Conservation (phyloP, 257 asterid species). For the Apocynum venetum region DNA sequence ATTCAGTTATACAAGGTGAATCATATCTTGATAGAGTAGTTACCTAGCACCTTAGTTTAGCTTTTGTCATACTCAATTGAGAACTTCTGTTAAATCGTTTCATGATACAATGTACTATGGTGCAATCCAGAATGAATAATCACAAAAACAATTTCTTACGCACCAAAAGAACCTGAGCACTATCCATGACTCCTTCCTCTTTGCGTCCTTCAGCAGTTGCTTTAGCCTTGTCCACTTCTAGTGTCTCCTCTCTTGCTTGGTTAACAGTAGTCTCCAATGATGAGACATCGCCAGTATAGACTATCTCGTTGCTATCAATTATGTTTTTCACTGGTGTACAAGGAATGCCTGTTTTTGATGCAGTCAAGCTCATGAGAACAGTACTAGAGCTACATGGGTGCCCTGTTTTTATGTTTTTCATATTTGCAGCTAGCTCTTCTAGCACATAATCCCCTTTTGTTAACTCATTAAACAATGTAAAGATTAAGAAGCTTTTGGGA, state of each 20-base stretch:
- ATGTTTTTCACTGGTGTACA: slow-evolving; percentile 19
- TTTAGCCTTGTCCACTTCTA: slow-evolving; percentile 53
- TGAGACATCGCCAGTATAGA: slow-evolving; percentile 38
- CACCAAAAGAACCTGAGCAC: slow-evolving; percentile 76
- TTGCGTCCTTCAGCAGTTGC: slow-evolving; percentile 53
- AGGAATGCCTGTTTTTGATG: slow-evolving; percentile 33
- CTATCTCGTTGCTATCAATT: slow-evolving; percentile 14
- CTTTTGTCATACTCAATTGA: no score
- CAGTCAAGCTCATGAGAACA: slow-evolving; percentile 65
- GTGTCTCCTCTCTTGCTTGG: slow-evolving; percentile 66
- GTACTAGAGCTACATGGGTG: slow-evolving; percentile 80
- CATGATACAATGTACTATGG: not conserved
- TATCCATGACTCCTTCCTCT: slow-evolving; percentile 77
- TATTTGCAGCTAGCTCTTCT: slow-evolving; percentile 54
- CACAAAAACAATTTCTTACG: slow-evolving; percentile 7
- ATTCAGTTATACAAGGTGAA: not conserved
- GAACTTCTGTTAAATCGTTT: not conserved
- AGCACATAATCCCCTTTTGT: slow-evolving; percentile 86
- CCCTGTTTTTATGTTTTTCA: slow-evolving; percentile 37
- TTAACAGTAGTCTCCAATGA: slow-evolving; percentile 57
- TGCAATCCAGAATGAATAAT: not conserved
- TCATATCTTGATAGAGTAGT: not conserved
- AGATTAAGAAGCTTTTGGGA: slow-evolving; percentile 62
- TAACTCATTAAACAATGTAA: slow-evolving; percentile 59
- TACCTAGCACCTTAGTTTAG: not conserved